Percentiles rank a stretch among this genome's conserved stretches.
These are phyloP conservation scores for Penicillium sp. DNA, from an alignment of 2,329 filamentous ascomycete species.

Conservation along the genomic window DNA sequence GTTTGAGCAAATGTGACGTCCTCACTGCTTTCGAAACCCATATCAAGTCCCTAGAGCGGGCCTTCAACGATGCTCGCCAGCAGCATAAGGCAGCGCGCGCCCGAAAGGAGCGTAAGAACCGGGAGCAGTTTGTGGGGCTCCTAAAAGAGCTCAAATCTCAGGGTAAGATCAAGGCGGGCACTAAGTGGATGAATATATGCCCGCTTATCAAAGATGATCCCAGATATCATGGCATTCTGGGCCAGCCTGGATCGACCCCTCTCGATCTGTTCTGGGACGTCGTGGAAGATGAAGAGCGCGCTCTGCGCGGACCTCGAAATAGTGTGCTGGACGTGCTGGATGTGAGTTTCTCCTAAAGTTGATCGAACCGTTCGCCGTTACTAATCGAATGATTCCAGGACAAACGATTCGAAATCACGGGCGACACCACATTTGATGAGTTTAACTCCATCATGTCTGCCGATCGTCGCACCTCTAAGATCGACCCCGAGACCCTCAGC, in stretches of 20 bases:
- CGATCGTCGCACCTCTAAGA: constrained; percentile 82
- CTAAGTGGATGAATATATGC: constrained; percentile 82
- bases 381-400: constrained; percentile 58
- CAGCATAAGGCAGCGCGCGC: constrained; percentile 77
- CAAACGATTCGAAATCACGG: constrained; percentile 83
- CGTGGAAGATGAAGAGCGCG: constrained; percentile 86
- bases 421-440: constrained; percentile 82
- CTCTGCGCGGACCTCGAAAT: constrained; percentile 75
- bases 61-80: constrained; percentile 86
- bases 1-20: constrained; percentile 82
- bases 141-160: constrained; percentile 68
- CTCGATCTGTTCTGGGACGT: constrained; percentile 95
- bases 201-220: constrained; percentile 72
- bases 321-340: constrained; percentile 84
- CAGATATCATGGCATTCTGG: constrained; percentile 78
- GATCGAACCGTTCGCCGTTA: neutral
- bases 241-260: constrained; percentile 77
- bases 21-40: constrained; percentile 91
- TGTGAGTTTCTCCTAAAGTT: constrained; percentile 52
- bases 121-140: constrained; percentile 74
- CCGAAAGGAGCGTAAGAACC: constrained; percentile 77
- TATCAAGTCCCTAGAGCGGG: constrained; percentile 85
- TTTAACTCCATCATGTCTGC: constrained; percentile 77
- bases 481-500: constrained; percentile 72
- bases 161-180: constrained; percentile 81